Conservation (phyloP, 805 yeast genomes). For the Metschnikowia corniflorae region DNA sequence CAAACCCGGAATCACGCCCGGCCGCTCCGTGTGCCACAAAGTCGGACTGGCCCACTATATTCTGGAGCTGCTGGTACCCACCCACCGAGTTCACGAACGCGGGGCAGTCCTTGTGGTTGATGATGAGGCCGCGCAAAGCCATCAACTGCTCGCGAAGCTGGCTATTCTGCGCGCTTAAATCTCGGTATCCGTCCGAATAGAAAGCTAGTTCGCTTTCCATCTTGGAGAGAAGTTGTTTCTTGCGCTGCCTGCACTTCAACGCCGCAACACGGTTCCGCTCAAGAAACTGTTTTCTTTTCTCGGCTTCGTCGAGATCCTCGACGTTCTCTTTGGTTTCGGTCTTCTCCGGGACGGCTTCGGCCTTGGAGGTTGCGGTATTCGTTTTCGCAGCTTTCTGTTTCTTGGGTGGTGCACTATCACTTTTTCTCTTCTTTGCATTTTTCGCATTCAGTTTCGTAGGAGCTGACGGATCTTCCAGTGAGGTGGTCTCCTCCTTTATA, state of each 20-base stretch:
- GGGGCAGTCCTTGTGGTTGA: conserved; percentile 50
- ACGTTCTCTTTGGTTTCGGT: conserved; percentile 4
- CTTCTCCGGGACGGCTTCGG: conserved; percentile 10
- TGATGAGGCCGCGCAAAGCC: conserved; percentile 44
- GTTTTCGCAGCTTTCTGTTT: conserved; percentile 8
- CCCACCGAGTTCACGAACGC: conserved; percentile 42
- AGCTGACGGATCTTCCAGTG: neutral
- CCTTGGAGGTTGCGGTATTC: conserved; percentile 4
- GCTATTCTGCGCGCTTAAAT: conserved; percentile 55
- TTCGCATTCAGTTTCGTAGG: conserved; percentile 3
- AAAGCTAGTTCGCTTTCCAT: conserved; percentile 77
- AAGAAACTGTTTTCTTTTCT: conserved; percentile 66
- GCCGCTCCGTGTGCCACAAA: conserved; percentile 27
- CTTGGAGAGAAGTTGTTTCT: conserved; percentile 80
- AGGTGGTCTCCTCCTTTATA: conserved; percentile 1
- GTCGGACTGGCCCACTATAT: conserved; percentile 36
- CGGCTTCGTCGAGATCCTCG: conserved; percentile 24
- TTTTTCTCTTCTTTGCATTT: conserved; percentile 4
- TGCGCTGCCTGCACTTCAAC: conserved; percentile 89
- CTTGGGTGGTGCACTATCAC: conserved; percentile 3
- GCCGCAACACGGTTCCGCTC: conserved; percentile 96
- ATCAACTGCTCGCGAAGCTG: conserved; percentile 57
- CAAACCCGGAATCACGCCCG: conserved; percentile 23
- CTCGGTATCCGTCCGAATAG: conserved; percentile 67
- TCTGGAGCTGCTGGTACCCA: conserved; percentile 43